Conservation (phyloP, 768 basidiomycete species). For the Rhodotorula babjevae region DNA sequence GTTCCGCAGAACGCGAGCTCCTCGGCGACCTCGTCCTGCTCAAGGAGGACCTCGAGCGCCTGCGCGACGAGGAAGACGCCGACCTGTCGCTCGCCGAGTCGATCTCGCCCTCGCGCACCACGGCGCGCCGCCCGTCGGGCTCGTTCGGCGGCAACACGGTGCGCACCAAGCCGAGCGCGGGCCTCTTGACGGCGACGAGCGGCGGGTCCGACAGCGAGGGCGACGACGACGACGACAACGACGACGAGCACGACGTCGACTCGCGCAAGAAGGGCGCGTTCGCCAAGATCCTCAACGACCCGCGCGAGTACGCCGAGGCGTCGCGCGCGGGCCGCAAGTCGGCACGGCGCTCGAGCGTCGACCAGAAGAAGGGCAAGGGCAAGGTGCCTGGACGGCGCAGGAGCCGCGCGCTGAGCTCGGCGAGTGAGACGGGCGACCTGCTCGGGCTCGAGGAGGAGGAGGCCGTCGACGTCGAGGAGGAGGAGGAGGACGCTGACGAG, state of each 20-base stretch:
- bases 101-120: not conserved
- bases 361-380: not conserved
- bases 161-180: too few species aligned
- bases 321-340: slow-evolving; percentile 24
- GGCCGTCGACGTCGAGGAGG: not conserved
- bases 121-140: not conserved
- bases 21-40: slow-evolving; percentile 43
- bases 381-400: not conserved
- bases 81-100: slow-evolving; percentile 13
- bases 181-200: slow-evolving; percentile 6
- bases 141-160: too few species aligned
- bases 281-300: slow-evolving; percentile 23
- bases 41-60: slow-evolving; percentile 45
- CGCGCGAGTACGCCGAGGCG: slow-evolving; percentile 32
- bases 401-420: not conserved
- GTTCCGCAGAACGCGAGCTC: slow-evolving; percentile 58
- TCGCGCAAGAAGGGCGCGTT: slow-evolving; percentile 23
- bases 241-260: slow-evolving; percentile 11
- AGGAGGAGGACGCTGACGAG: not conserved
- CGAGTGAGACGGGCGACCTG: slow-evolving; percentile 32
- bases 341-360: not conserved
- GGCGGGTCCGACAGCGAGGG: slow-evolving; percentile 26
- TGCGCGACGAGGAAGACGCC: slow-evolving; percentile 44
- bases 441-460: slow-evolving; percentile 44
- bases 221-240: slow-evolving; percentile 22